These are phyloP conservation scores for Lachnellula arida DNA, from an alignment of 2,329 filamentous ascomycete species.

Conservation along the genomic window DNA sequence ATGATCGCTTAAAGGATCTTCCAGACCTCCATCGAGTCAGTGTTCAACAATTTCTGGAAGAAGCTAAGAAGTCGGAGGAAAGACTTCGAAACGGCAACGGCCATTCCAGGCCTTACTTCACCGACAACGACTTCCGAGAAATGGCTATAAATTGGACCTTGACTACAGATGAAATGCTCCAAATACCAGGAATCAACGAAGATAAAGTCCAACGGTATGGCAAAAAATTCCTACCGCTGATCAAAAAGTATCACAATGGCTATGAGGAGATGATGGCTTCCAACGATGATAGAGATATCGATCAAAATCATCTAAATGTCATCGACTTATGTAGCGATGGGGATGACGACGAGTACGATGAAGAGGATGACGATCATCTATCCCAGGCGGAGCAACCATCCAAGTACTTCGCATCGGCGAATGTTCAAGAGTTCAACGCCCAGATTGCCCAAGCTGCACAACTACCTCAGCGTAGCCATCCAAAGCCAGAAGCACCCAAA, in stretches of 20 bases:
- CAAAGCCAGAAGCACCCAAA: neutral
- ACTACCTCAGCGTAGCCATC: neutral
- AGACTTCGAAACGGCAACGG: conserved; percentile 56
- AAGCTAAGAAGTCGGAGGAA: conserved; percentile 57
- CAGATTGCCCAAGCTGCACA: neutral
- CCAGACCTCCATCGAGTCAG: conserved; percentile 57
- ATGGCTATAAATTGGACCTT: conserved; percentile 69
- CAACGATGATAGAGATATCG: conserved; percentile 24
- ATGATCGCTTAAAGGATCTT: conserved; percentile 50
- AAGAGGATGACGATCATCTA: conserved; percentile 8
- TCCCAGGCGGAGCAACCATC: conserved; percentile 9
- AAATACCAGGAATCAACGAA: conserved; percentile 57
- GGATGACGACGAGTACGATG: conserved; percentile 22
- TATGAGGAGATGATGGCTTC: conserved; percentile 47
- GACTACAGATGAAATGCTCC: conserved; percentile 55
- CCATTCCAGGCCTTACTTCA: conserved; percentile 55
- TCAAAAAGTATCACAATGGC: conserved; percentile 43
- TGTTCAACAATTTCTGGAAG: conserved; percentile 59
- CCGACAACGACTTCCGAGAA: conserved; percentile 62
- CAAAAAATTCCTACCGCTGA: conserved; percentile 52
- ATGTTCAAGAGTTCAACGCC: conserved; percentile 5
- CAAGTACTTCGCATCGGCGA: conserved; percentile 5
- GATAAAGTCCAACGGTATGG: conserved; percentile 62
- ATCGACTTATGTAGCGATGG: conserved; percentile 48
- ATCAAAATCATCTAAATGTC: conserved; percentile 38